Percentiles rank a stretch among this genome's conserved stretches.
phyloP scores from a whole-genome alignment of 2,329 filamentous ascomycete species.

The Acephala macrosclerotiorum region DNA sequence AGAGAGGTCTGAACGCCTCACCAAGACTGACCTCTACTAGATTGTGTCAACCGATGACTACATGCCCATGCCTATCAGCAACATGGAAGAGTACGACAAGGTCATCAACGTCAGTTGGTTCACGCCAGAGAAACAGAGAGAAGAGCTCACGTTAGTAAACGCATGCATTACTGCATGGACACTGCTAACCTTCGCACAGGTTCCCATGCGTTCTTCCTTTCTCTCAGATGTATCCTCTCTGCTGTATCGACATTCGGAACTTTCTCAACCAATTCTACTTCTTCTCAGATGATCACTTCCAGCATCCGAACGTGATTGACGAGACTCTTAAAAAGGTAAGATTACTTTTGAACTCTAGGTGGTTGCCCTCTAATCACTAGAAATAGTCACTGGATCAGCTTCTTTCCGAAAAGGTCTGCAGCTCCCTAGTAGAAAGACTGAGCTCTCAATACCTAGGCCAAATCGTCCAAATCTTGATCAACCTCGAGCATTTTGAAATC shows the following conservation, averaged over 20 bases:
- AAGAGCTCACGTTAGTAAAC: constrained; percentile 73
- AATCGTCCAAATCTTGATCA: constrained; percentile 98
- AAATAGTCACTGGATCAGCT: constrained; percentile 89
- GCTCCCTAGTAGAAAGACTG: constrained; percentile 85
- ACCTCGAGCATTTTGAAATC: constrained; percentile 94
- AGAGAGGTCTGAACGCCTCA: background rate
- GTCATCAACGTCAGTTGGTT: constrained; percentile 98
- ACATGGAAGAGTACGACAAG: constrained; percentile 89
- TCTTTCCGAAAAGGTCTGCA: constrained; percentile 91
- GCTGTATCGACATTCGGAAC: constrained; percentile 97
- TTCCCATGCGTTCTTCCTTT: constrained; percentile 97
- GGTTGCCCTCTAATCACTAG: background rate
- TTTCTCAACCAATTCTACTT: constrained; percentile 99
- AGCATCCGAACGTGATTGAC: constrained; percentile 88
- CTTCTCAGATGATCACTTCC: constrained; percentile 95
- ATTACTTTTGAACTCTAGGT: background rate
- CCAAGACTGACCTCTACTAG: constrained; percentile 45
- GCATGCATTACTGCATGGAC: constrained; percentile 7
- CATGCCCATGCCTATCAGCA: constrained; percentile 98
- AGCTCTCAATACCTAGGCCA: constrained; percentile 94
- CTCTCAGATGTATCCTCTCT: constrained; percentile 98
- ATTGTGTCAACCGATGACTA: constrained; percentile 94
- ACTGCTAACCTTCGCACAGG: constrained; percentile 50
- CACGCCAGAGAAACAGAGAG: constrained; percentile 77
- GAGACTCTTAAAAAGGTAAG: constrained; percentile 81